A percentile compares a stretch with the other conserved stretches of the same genome.
Conservation (phyloP, 2,329 filamentous ascomycete genomes). For the Sphaerulina vaccinii region DNA sequence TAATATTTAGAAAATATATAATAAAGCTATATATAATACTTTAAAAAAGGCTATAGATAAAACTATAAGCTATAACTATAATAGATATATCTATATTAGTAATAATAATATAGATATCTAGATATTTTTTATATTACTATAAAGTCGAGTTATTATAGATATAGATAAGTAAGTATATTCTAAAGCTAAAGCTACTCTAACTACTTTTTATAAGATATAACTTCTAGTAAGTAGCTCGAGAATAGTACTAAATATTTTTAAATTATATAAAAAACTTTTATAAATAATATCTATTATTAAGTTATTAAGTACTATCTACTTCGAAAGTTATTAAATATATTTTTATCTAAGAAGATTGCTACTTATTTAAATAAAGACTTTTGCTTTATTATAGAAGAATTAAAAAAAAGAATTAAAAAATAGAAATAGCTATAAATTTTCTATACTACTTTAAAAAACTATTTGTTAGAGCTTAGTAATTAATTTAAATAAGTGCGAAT, state of each 20-base stretch:
- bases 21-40: neutral
- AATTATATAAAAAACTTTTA: too few relatives aligned
- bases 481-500: too few relatives aligned
- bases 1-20: neutral
- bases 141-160: constrained; percentile 1
- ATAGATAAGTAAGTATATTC: constrained; percentile 2
- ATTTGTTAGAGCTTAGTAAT: too few relatives aligned
- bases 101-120: constrained; percentile 4
- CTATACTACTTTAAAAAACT: too few relatives aligned
- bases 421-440: neutral
- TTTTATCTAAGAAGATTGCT: neutral
- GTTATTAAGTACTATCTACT: constrained; percentile 2
- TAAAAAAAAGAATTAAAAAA: neutral
- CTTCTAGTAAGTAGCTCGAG: too few relatives aligned
- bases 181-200: constrained; percentile 1
- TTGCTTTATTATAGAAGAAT: neutral
- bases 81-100: constrained; percentile 3
- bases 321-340: constrained; percentile 3
- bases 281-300: neutral
- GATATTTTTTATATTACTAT: constrained; percentile 1
- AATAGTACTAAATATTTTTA: neutral
- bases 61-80: constrained; percentile 1
- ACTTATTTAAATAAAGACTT: constrained; percentile 4
- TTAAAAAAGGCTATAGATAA: constrained; percentile 3
- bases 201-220: constrained; percentile 1